Base-by-base conservation (phyloP, 148 eudicot genomes). In the Pharnaceum exiguum region DNA sequence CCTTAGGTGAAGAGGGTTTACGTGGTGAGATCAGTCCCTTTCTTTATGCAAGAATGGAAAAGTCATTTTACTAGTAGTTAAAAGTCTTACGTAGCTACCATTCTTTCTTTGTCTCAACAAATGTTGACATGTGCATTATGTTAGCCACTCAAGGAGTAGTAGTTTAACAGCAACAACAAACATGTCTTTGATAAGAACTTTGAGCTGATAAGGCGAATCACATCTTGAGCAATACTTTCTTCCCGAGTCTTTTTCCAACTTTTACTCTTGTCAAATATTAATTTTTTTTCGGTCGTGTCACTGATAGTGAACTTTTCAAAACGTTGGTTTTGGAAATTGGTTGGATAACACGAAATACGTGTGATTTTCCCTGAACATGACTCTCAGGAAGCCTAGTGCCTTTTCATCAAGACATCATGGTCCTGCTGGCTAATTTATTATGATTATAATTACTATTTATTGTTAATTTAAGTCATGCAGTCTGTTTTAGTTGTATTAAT, bases 401-500 rank as follows among this genome's bases (percentile, higher is more conserved):
- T n/a, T n/a, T 51, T 32, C 39, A 30, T 19, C 22, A 37, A 25
- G 13, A 24, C 37, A 40, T 6, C 31, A 53, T 40, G 30, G 40
- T 12, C 52, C 46, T 25, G 33, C 15, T 35, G 28, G 6, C 18
- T 25, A 32, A 46, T 45, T 23, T 37, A 7, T 19, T n/a, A n/a
- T n/a, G n/a, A n/a, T n/a, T n/a, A n/a, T n/a, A n/a, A n/a, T n/a
- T n/a, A n/a, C n/a, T n/a, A n/a, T n/a, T n/a, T n/a, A n/a, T n/a
- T n/a, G n/a, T n/a, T n/a, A n/a, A n/a, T n/a, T n/a, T n/a, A n/a
- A 27, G 18, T 46, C 47, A 15, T 65, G 54, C 60, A 53, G 35
- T 51, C 59, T 44, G 51, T 53, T 64, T n/a, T 39, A 21, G 32
- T 51, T 54, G 32, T 51, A 63, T 40, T 30, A 40, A 11, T 2